Evolutionary conservation across 2,329 filamentous ascomycete species (phyloP).

Genomic region (Herpotrichia juniperi): DNA sequence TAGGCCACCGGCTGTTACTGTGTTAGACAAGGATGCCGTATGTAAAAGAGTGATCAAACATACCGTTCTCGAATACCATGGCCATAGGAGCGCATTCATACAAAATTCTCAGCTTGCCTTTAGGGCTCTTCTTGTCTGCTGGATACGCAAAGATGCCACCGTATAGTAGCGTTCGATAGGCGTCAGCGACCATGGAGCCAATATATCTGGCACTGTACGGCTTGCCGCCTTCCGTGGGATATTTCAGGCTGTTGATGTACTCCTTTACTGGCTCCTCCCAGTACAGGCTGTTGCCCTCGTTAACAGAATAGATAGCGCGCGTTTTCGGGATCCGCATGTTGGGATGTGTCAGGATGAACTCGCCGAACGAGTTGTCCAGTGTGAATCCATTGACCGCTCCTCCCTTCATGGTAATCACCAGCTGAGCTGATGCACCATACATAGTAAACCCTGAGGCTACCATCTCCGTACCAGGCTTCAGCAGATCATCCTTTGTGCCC

Average conservation of each 20-base stretch:
- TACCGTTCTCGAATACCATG: constrained; percentile 97
- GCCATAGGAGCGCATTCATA: constrained; percentile 99
- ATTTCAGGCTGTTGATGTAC: constrained; percentile 91
- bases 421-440: constrained; percentile 96
- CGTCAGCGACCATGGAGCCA: constrained; percentile 97
- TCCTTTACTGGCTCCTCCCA: constrained; percentile 87
- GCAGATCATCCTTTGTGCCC: constrained; percentile 82
- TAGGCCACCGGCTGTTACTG: constrained; percentile 77
- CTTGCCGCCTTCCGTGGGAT: constrained; percentile 74
- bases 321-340: constrained; percentile 85
- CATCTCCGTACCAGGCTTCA: constrained; percentile 88
- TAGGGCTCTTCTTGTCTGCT: constrained; percentile 96
- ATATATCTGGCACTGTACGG: constrained; percentile 97
- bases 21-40: constrained; percentile 17
- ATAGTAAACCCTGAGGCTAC: constrained; percentile 98
- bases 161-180: constrained; percentile 93
- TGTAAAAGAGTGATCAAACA: constrained; percentile 42
- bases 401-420: constrained; percentile 96
- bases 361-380: constrained; percentile 92
- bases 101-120: constrained; percentile 95
- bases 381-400: constrained; percentile 97
- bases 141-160: constrained; percentile 98
- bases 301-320: constrained; percentile 93
- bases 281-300: constrained; percentile 97
- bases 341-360: constrained; percentile 98